Conservation (phyloP, 345 rosid genomes). For the Eucalyptus victrix region DNA sequence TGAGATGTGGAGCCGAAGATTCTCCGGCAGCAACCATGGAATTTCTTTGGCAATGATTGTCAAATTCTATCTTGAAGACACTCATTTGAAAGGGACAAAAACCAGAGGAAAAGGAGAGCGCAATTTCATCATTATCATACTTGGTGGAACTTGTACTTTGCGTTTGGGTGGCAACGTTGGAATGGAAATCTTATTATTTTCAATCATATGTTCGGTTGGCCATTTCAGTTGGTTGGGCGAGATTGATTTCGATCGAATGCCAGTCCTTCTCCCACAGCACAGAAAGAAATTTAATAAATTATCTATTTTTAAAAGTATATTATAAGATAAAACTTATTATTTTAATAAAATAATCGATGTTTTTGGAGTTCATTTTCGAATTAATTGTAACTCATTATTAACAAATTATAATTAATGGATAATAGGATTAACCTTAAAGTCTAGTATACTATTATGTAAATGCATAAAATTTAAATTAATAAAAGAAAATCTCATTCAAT, state of each 20-base stretch:
- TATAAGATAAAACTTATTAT: background rate
- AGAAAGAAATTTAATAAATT: background rate
- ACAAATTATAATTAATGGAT: background rate
- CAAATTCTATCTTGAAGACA: background rate
- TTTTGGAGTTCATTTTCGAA: background rate
- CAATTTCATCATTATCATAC: background rate
- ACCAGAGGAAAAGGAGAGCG: background rate
- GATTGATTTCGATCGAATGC: background rate
- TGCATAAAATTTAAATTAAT: background rate
- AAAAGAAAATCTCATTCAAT: background rate
- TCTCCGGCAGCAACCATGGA: background rate
- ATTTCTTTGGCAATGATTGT: background rate
- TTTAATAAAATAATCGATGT: background rate
- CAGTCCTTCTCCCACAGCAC: background rate
- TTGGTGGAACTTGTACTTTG: background rate
- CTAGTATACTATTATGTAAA: background rate
- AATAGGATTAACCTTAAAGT: background rate
- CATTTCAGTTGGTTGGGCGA: background rate
- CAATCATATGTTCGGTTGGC: background rate
- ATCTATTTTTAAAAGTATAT: background rate
- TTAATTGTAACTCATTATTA: background rate
- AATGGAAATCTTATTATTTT: background rate
- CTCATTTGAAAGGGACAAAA: background rate
- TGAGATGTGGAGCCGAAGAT: background rate
- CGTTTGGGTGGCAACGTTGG: background rate